Evolutionary conservation across 31 red algal species (phyloP).

Genomic region (Endocladia muricata): DNA sequence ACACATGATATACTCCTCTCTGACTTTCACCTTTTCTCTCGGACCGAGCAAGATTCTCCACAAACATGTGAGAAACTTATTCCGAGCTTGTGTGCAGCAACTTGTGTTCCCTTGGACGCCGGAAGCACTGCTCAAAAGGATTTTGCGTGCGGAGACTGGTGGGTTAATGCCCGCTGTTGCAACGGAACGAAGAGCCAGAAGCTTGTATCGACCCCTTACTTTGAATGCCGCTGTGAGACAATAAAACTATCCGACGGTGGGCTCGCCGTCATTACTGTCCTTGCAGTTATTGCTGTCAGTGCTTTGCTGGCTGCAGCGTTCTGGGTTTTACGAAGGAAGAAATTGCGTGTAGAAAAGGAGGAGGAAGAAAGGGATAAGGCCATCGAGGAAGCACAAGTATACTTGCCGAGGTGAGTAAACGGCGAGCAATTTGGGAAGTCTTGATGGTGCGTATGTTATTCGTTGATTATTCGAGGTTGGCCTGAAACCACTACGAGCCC

Average conservation of each 20-base stretch:
- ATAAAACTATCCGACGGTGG: slow-evolving; percentile 34
- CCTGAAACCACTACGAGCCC: too few species aligned
- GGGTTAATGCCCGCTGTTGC: slow-evolving; percentile 48
- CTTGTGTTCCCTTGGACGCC: slow-evolving; percentile 44
- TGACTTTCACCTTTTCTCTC: too few species aligned
- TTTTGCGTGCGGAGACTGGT: slow-evolving; percentile 59
- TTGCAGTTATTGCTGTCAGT: slow-evolving; percentile 12
- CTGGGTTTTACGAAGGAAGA: slow-evolving; percentile 36
- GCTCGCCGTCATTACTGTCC: slow-evolving; percentile 35
- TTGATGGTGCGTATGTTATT: too few species aligned
- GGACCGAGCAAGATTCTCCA: too few species aligned
- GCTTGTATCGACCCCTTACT: slow-evolving; percentile 39
- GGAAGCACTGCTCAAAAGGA: slow-evolving; percentile 22
- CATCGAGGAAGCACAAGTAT: slow-evolving; percentile 59
- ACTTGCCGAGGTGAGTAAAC: slow-evolving; percentile 60
- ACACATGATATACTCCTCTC: too few species aligned
- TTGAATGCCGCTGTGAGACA: slow-evolving; percentile 28
- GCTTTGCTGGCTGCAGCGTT: slow-evolving; percentile 34
- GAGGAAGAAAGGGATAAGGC: slow-evolving; percentile 51
- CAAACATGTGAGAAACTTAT: too few species aligned
- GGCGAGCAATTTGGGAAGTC: too few species aligned
- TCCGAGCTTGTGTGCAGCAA: slow-evolving; percentile 9
- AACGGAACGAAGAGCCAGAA: slow-evolving; percentile 29
- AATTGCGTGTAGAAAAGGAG: slow-evolving; percentile 36
- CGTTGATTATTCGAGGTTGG: too few species aligned